phyloP scores from a whole-genome alignment of 2,329 filamentous ascomycete genomes.

The Cryphonectria parasitica region DNA sequence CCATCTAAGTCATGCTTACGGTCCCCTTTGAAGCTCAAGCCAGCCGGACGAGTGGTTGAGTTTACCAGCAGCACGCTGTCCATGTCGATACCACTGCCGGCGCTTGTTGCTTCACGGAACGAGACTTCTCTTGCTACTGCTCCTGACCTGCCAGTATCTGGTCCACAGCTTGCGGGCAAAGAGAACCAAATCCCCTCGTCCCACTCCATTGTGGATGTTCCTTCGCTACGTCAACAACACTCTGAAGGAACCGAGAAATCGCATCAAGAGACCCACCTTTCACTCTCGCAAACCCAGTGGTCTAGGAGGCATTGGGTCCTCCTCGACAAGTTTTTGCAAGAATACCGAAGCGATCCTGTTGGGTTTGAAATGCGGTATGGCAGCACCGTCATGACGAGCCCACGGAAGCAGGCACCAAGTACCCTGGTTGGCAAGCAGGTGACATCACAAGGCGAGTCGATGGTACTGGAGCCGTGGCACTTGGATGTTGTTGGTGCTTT shows the following conservation, averaged over 20 bases:
- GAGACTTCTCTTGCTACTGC: background rate
- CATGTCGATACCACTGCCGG: slow-evolving; percentile 47
- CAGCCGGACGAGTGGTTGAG: slow-evolving; percentile 61
- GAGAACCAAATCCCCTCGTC: slow-evolving; percentile 12
- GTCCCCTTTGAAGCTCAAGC: slow-evolving; percentile 61
- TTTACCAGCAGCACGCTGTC: slow-evolving; percentile 57
- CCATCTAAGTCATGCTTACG: slow-evolving; percentile 61
- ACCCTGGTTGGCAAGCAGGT: slow-evolving; percentile 54
- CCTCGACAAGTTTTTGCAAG: slow-evolving; percentile 55
- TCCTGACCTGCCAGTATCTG: background rate
- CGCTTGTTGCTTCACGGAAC: slow-evolving; percentile 29
- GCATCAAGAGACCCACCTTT: slow-evolving; percentile 9
- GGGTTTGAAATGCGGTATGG: slow-evolving; percentile 40
- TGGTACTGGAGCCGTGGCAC: slow-evolving; percentile 60
- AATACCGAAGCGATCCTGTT: slow-evolving; percentile 48
- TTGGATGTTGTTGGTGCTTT: slow-evolving; percentile 62
- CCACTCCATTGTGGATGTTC: background rate
- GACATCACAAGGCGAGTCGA: slow-evolving; percentile 47
- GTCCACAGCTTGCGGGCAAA: slow-evolving; percentile 8
- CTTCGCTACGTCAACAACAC: slow-evolving; percentile 11
- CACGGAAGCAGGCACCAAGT: slow-evolving; percentile 32
- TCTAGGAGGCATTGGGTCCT: slow-evolving; percentile 57
- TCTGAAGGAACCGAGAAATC: slow-evolving; percentile 7
- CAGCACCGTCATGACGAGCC: slow-evolving; percentile 33
- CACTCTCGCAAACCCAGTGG: slow-evolving; percentile 51